phyloP scores from a whole-genome alignment of 805 yeast genomes.

The Saccharomycopsis lassenensis region DNA sequence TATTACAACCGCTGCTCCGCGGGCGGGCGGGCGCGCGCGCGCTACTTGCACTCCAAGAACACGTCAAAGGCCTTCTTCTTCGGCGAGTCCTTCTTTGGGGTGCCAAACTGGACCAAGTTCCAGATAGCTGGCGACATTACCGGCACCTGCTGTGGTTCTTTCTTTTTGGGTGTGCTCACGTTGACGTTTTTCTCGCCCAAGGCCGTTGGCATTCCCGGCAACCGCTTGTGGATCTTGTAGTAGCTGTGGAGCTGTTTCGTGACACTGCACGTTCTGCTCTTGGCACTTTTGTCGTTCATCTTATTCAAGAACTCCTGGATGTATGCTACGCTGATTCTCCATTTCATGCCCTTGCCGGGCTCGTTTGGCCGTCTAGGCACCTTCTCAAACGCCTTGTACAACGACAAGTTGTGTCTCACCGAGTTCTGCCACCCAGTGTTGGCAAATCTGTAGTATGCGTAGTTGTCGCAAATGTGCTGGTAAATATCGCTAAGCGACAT shows the following conservation, averaged over 20 bases:
- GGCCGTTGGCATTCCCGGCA: slow-evolving; percentile 24
- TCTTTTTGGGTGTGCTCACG: slow-evolving; percentile 31
- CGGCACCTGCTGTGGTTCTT: neutral
- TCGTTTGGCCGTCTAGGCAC: slow-evolving; percentile 91
- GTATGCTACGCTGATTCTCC: slow-evolving; percentile 86
- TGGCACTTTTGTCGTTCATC: slow-evolving; percentile 57
- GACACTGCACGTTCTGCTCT: slow-evolving; percentile 73
- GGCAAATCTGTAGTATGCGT: slow-evolving; percentile 82
- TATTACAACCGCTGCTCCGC: too few relatives aligned
- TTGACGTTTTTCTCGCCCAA: too few relatives aligned
- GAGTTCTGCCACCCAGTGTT: slow-evolving; percentile 97
- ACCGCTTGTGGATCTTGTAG: slow-evolving; percentile 35
- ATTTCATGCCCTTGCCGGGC: slow-evolving; percentile 98
- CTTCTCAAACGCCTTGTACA: slow-evolving; percentile 95
- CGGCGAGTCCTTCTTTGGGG: too few relatives aligned
- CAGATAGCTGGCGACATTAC: slow-evolving; percentile 73
- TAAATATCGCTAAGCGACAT: slow-evolving; percentile 85
- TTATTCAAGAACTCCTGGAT: slow-evolving; percentile 76
- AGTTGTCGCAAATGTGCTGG: slow-evolving; percentile 76
- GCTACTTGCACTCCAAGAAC: too few relatives aligned
- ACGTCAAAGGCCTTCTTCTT: too few relatives aligned
- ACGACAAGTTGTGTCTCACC: slow-evolving; percentile 77
- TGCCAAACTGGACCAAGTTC: slow-evolving; percentile 77
- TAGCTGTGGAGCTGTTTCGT: slow-evolving; percentile 72
- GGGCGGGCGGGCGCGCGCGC: too few relatives aligned